phyloP scores from a whole-genome alignment of 1,284 basidiomycete genomes.

The Irpex rosettiformis region DNA sequence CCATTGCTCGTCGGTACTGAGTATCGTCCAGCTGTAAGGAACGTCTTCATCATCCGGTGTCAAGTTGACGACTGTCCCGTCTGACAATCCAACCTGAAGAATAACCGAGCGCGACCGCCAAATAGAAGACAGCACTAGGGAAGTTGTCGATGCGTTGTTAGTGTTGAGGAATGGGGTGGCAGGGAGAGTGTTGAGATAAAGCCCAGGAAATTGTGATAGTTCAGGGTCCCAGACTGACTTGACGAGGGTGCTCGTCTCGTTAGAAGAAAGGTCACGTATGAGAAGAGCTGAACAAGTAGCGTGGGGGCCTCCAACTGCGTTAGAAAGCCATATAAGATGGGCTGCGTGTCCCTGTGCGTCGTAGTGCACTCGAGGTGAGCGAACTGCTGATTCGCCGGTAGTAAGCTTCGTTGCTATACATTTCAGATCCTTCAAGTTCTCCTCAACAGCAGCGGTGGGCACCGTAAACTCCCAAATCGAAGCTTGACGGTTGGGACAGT shows the following conservation, averaged over 20 bases:
- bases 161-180: conserved; percentile 40
- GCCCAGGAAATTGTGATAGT: conserved; percentile 52
- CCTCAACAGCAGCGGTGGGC: conserved; percentile 5
- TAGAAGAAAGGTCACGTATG: conserved; percentile 30
- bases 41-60: conserved; percentile 34
- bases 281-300: conserved; percentile 53
- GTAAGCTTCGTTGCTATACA: conserved; percentile 38
- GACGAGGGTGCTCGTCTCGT: conserved; percentile 29
- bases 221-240: conserved; percentile 37
- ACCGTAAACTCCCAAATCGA: conserved; percentile 51
- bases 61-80: conserved; percentile 39
- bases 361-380: conserved; percentile 50
- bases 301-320: conserved; percentile 56
- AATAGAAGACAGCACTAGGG: conserved; percentile 43
- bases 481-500: conserved; percentile 60
- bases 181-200: conserved; percentile 55
- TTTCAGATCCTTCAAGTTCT: conserved; percentile 3
- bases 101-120: conserved; percentile 53
- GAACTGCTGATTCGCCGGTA: conserved; percentile 40
- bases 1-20: conserved; percentile 46
- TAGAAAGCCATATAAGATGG: conserved; percentile 50
- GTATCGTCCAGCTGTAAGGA: conserved; percentile 48
- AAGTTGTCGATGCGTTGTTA: conserved; percentile 17
- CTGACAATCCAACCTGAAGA: conserved; percentile 35
- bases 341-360: conserved; percentile 17